A percentile compares a stretch with the other conserved stretches of the same genome.
phyloP scores from a whole-genome alignment of 2,329 filamentous ascomycete genomes.

The Diaporthe citri region DNA sequence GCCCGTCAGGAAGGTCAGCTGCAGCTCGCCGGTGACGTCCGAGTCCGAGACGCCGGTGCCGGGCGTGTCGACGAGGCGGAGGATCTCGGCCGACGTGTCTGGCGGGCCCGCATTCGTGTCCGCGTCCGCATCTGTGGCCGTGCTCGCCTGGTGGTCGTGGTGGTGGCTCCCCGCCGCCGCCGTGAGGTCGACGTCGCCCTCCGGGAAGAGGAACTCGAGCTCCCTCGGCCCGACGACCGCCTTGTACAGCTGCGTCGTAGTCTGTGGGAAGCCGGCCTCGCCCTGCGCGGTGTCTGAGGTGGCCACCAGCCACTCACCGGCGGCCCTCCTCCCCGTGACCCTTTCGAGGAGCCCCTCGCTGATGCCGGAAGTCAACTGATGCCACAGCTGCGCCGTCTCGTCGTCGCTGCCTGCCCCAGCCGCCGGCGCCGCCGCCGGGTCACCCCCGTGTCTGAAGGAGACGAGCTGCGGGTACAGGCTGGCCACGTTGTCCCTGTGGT shows the following conservation, averaged over 20 bases:
- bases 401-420: conserved; percentile 39
- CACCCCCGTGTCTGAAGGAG: conserved; percentile 57
- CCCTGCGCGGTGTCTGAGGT: conserved; percentile 66
- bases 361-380: conserved; percentile 63
- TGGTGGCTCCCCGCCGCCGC: conserved; percentile 29
- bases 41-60: conserved; percentile 47
- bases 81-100: conserved; percentile 62
- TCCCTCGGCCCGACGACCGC: conserved; percentile 50
- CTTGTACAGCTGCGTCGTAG: conserved; percentile 48
- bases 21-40: conserved; percentile 70
- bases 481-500: conserved; percentile 57
- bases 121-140: not conserved
- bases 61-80: conserved; percentile 53
- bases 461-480: conserved; percentile 57
- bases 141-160: not conserved
- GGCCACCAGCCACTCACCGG: conserved; percentile 63
- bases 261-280: conserved; percentile 54
- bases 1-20: conserved; percentile 70
- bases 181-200: conserved; percentile 57
- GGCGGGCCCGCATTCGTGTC: conserved; percentile 46
- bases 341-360: conserved; percentile 58
- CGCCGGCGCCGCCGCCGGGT: conserved; percentile 15
- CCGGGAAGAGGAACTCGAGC: conserved; percentile 62
- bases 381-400: conserved; percentile 59
- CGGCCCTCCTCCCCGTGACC: conserved; percentile 57